phyloP scores from a whole-genome alignment of 768 basidiomycete genomes.

The Rhodotorula graminis region DNA sequence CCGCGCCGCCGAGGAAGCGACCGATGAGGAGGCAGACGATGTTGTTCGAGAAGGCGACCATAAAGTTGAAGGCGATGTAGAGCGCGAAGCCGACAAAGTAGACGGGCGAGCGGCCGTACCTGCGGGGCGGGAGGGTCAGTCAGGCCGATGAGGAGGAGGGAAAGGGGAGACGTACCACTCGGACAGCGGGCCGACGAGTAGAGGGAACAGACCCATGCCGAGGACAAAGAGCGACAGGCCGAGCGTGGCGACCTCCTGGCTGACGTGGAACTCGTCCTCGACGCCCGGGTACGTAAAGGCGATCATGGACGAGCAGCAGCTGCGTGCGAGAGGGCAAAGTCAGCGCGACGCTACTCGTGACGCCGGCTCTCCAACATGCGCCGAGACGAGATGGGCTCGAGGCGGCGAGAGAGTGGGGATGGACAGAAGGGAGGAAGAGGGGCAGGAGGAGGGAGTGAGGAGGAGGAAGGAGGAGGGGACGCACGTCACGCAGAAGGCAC shows the following conservation, averaged over 20 bases:
- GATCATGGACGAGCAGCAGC: constrained; percentile 24
- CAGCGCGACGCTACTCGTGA: not conserved
- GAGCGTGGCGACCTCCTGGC: constrained; percentile 53
- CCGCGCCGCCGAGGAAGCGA: constrained; percentile 57
- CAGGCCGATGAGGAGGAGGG: not conserved
- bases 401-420: no score
- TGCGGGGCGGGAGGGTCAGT: not conserved
- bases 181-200: constrained; percentile 49
- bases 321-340: not conserved
- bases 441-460: not conserved
- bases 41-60: constrained; percentile 65
- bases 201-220: constrained; percentile 29
- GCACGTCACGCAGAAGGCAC: constrained; percentile 35
- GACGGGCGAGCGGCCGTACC: constrained; percentile 18
- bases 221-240: constrained; percentile 34
- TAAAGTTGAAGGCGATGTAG: constrained; percentile 26
- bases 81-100: constrained; percentile 34
- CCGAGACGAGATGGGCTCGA: no score
- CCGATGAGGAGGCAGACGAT: constrained; percentile 59
- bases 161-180: constrained; percentile 54
- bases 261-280: constrained; percentile 55
- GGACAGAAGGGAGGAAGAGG: not conserved
- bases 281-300: constrained; percentile 44
- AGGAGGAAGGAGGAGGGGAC: constrained; percentile 15
- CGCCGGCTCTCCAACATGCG: no score